Base-by-base conservation (phyloP, 306 rosid species). In the Datisca glomerata region DNA sequence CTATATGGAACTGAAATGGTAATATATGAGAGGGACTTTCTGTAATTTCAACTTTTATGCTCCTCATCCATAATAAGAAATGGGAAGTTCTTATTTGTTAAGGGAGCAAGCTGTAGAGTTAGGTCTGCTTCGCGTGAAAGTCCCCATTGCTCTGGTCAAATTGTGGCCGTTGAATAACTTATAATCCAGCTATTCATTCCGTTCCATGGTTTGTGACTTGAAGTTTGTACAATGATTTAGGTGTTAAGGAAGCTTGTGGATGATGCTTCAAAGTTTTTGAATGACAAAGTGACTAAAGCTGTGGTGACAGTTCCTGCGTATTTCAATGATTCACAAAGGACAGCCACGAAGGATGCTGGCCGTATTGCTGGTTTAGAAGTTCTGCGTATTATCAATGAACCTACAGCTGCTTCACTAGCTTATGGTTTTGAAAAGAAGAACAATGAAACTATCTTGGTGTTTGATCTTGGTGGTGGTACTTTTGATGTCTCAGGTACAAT, bases 401-500 rank as follows among this genome's bases (percentile, higher is more conserved):
- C 97, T 0, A 87, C 97, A 34, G 97, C 97, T 2, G 97, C 97
- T 9, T 87, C 97, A 4, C 61, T 87, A 54, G 97, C 97, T 5
- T 87, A 87, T 65, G 97, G 97, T 2, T 87, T 87, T 61, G 97
- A 87, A 22, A 87, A 42, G 85, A 87, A 87, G 63, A 87, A 69
- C 65, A 87, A 79, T 13, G 97, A 87, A 63, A 87, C 97, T 0
- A 87, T 87, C 53, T 74, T 87, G 75, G 97, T 87, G 0, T 87
- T 87, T 69, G 97, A 87, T 68, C 97, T 87, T 58, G 96, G 96
- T 17, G 96, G 96, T 38, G 97, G 97, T 62, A 87, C 97, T 39
- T 87, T 87, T 61, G 97, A 87, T 63, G 97, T 87, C 48, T 82
- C 97, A 69, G 96, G 96, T 84, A 76, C 8, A 42, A 11, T 13